A percentile compares a stretch with the other conserved stretches of the same genome.
phyloP scores from a whole-genome alignment of 192 early-diverging fungal species.

The Phlyctochytrium arcticum region DNA sequence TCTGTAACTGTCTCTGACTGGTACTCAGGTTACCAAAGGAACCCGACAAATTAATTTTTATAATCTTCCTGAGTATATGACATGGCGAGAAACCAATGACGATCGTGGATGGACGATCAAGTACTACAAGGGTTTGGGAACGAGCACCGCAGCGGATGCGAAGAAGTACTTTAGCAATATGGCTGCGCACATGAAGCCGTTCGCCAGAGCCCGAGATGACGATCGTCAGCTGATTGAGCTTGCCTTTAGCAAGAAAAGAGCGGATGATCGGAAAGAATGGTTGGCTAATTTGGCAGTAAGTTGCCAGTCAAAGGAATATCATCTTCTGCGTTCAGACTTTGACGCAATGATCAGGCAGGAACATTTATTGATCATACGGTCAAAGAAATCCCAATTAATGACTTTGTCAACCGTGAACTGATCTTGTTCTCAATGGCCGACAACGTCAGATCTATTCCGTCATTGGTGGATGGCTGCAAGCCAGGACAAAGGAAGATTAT shows the following conservation, averaged over 20 bases:
- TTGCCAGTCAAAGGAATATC: not conserved
- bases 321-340: not conserved
- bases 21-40: constrained; percentile 49
- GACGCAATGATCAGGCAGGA: constrained; percentile 72
- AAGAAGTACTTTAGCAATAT: constrained; percentile 79
- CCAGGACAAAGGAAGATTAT: constrained; percentile 91
- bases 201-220: constrained; percentile 46
- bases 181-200: constrained; percentile 67
- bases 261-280: constrained; percentile 87
- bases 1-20: too few relatives aligned
- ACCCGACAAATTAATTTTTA: constrained; percentile 64
- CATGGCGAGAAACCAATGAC: constrained; percentile 59
- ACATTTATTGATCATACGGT: constrained; percentile 75
- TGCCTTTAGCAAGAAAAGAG: constrained; percentile 85
- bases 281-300: constrained; percentile 53
- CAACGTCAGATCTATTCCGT: constrained; percentile 85
- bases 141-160: constrained; percentile 70
- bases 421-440: constrained; percentile 85
- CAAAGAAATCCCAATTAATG: constrained; percentile 62
- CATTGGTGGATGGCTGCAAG: constrained; percentile 84
- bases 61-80: constrained; percentile 79
- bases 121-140: constrained; percentile 91
- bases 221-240: constrained; percentile 76
- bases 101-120: constrained; percentile 72
- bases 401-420: constrained; percentile 88